Evolutionary conservation across 257 asterid species (phyloP).

Genomic region (Rubia yunnanensis): DNA sequence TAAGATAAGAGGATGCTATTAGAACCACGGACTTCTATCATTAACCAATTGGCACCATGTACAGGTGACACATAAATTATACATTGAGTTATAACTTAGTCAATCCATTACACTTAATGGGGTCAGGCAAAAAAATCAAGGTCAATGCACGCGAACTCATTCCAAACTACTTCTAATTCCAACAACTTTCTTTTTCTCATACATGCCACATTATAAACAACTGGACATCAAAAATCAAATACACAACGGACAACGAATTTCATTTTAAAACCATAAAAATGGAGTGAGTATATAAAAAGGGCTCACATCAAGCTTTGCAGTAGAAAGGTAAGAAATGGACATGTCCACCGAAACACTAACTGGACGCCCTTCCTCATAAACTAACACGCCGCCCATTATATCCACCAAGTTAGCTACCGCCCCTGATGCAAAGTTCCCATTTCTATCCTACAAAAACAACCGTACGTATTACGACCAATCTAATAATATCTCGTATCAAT

Average conservation of each 20-base stretch:
- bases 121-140: too few relatives aligned
- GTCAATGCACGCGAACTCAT: neutral
- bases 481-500: neutral
- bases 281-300: neutral
- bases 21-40: too few relatives aligned
- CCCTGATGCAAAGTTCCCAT: slow-evolving; percentile 50
- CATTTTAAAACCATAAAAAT: neutral
- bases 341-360: slow-evolving; percentile 68
- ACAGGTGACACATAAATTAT: too few relatives aligned
- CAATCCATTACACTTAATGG: too few relatives aligned
- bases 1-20: neutral
- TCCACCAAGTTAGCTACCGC: slow-evolving; percentile 63
- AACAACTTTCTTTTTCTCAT: too few relatives aligned
- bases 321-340: slow-evolving; percentile 55
- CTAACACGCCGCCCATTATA: slow-evolving; percentile 57
- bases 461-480: neutral
- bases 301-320: slow-evolving; percentile 62
- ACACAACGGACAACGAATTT: neutral
- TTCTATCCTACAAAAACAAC: slow-evolving; percentile 31
- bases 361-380: slow-evolving; percentile 40
- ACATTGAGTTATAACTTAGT: too few relatives aligned
- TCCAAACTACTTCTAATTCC: neutral
- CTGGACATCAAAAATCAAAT: neutral
- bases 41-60: too few relatives aligned
- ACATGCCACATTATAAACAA: neutral